Base-by-base conservation (phyloP, 805 yeast species). In the Wilhelminamyces savonicus region DNA sequence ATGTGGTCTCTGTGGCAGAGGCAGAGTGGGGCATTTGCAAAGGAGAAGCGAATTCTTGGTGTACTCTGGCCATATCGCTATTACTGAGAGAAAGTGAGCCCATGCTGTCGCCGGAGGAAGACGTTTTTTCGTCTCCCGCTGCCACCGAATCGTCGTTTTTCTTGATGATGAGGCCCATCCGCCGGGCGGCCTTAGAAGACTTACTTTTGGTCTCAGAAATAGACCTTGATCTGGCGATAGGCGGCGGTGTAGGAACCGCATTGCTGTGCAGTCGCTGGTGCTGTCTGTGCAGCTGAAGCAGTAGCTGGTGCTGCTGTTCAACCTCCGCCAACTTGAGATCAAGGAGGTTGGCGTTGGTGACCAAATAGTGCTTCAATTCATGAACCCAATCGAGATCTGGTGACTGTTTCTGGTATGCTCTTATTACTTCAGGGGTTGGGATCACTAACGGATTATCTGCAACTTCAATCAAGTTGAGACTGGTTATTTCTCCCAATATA, bases 151-250 rank as follows among this genome's bases (percentile, higher is more conserved):
- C 61, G 7, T 50, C 55, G 1, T 60, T 48, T 29, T 58, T 66
- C 31, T 71, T 74, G 30, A 74, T 71, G 22, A 82, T 75, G 31
- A 82, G 70, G 0, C 88, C 90, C 87, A 79, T 81, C 38, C 90
- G 62, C 46, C 81, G 75, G 0, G 84, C 74, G 4, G 85, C 83
- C 32, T 76, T 67, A n/a, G 82, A 69, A 6, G 78, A 62, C 26
- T 49, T 47, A n/a, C 41, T 28, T n/a, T 59, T 60, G 19, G 59
- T 58, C 12, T 56, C 59, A 2, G 63, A 53, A 4, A 56, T 44
- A 18, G 58, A 48, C 29, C 55, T 44, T 2, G 58, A 46, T 21
- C 68, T 37, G 2, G 52, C 37, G 4, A 56, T 21, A 14, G 42
- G 34, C 13, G 59, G 46, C 11, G 41, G 29, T 15, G 29, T 16